Evolutionary conservation across 2,329 filamentous ascomycete species (phyloP).

Genomic region (Neopestalotiopsis clavispora): DNA sequence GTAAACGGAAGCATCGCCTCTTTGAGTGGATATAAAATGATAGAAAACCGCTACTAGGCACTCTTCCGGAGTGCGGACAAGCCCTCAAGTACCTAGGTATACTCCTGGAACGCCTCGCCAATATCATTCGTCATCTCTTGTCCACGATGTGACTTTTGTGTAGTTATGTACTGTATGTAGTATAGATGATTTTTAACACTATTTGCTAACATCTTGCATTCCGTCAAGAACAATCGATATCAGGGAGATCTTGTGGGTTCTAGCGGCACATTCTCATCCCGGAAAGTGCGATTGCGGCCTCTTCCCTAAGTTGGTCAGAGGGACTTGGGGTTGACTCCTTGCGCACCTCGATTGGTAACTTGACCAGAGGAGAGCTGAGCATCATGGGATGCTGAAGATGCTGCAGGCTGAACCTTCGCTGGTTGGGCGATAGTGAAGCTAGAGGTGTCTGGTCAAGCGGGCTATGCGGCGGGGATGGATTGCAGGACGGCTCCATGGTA

Average conservation of each 20-base stretch:
- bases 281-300: constrained; percentile 24
- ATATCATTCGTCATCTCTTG: background rate
- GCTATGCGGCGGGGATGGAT: constrained; percentile 29
- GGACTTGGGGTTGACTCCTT: constrained; percentile 36
- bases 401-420: constrained; percentile 25
- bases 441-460: constrained; percentile 22
- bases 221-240: too few species aligned
- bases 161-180: background rate
- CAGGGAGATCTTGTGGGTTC: background rate
- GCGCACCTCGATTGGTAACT: constrained; percentile 27
- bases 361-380: constrained; percentile 32
- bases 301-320: constrained; percentile 34
- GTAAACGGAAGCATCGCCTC: too few species aligned
- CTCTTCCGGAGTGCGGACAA: background rate
- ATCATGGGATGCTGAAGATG: constrained; percentile 33
- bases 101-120: background rate
- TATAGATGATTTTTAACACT: background rate
- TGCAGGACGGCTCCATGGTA: constrained; percentile 33
- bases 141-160: background rate
- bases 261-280: constrained; percentile 14
- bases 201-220: too few species aligned
- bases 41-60: background rate
- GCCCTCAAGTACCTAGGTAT: background rate
- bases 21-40: background rate
- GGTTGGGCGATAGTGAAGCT: constrained; percentile 20